Percentiles rank a stretch among this genome's conserved stretches.
Conservation (phyloP, 2,329 filamentous ascomycete species). For the Hirsutella minnesotensis region DNA sequence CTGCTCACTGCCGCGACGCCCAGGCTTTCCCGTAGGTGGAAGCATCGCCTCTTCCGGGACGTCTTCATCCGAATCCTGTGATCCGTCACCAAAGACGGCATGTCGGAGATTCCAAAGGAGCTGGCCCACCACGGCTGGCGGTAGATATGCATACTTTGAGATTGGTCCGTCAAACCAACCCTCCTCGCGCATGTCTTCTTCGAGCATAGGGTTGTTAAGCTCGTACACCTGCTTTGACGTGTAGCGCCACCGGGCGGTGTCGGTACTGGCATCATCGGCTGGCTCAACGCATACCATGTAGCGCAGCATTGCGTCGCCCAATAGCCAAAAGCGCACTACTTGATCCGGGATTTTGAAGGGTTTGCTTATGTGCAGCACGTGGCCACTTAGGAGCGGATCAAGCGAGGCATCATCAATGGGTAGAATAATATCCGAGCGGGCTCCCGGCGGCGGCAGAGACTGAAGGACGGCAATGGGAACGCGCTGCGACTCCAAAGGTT, state of each 20-base stretch:
- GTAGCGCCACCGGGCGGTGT: slow-evolving; percentile 14
- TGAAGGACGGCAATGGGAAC: slow-evolving; percentile 37
- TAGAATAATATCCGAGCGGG: slow-evolving; percentile 42
- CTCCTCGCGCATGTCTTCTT: slow-evolving; percentile 38
- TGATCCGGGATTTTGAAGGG: slow-evolving; percentile 41
- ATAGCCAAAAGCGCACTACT: slow-evolving; percentile 52
- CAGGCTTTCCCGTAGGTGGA: not conserved
- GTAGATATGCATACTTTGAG: slow-evolving; percentile 40
- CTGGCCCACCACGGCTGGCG: slow-evolving; percentile 44
- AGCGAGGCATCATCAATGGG: slow-evolving; percentile 35
- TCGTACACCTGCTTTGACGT: slow-evolving; percentile 39
- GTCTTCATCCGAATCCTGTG: slow-evolving; percentile 8
- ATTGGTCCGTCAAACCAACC: slow-evolving; percentile 41
- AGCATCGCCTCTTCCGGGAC: slow-evolving; percentile 2
- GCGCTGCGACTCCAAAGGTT: slow-evolving; percentile 31
- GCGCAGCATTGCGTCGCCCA: slow-evolving; percentile 38
- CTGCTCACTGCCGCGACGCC: not conserved
- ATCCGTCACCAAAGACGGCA: slow-evolving; percentile 26
- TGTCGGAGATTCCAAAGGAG: slow-evolving; percentile 46
- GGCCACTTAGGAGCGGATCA: slow-evolving; percentile 34
- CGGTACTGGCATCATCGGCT: slow-evolving; percentile 18
- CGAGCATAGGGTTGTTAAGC: slow-evolving; percentile 45
- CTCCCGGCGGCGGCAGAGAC: slow-evolving; percentile 33
- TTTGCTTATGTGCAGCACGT: slow-evolving; percentile 43
- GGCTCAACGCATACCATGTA: slow-evolving; percentile 49